Conservation (phyloP, 768 basidiomycete species). For the Tulasnella sp. region DNA sequence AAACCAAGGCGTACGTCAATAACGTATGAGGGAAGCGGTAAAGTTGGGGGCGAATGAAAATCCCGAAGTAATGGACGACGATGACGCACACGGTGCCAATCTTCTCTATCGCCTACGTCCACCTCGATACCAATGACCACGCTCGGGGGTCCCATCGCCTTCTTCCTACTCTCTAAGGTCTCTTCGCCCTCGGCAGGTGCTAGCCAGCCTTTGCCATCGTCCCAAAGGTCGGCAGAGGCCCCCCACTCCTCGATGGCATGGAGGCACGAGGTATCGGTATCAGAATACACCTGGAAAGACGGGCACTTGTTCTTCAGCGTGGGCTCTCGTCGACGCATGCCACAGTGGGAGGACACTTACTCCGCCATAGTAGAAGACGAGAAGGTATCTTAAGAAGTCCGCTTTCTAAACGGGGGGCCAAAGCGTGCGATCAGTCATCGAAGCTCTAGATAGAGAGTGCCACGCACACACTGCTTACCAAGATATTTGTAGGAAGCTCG, state of each 20-base stretch:
- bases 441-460: too few relatives aligned
- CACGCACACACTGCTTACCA: slow-evolving; percentile 7
- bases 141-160: slow-evolving; percentile 1
- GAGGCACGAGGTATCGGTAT: not conserved
- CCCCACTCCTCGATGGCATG: slow-evolving; percentile 5
- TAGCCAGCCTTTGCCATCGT: too few relatives aligned
- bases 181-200: too few relatives aligned
- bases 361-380: slow-evolving; percentile 13
- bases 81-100: slow-evolving; percentile 29
- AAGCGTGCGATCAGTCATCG: not conserved
- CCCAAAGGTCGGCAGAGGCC: too few relatives aligned
- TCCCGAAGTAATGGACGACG: not conserved
- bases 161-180: too few relatives aligned
- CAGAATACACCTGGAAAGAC: not conserved
- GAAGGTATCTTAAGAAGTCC: slow-evolving; percentile 16
- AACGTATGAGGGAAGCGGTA: not conserved
- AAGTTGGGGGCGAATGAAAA: too few relatives aligned
- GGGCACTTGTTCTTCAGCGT: too few relatives aligned
- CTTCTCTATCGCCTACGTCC: slow-evolving; percentile 33
- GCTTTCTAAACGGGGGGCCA: slow-evolving; percentile 9
- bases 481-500: not conserved
- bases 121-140: slow-evolving; percentile 34
- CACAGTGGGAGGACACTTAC: too few relatives aligned
- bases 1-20: not conserved
- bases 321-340: too few relatives aligned